A percentile compares a stretch with the other conserved stretches of the same genome.
phyloP scores from a whole-genome alignment of 2,329 filamentous ascomycete genomes.

The Hymenoscyphus repandus region DNA sequence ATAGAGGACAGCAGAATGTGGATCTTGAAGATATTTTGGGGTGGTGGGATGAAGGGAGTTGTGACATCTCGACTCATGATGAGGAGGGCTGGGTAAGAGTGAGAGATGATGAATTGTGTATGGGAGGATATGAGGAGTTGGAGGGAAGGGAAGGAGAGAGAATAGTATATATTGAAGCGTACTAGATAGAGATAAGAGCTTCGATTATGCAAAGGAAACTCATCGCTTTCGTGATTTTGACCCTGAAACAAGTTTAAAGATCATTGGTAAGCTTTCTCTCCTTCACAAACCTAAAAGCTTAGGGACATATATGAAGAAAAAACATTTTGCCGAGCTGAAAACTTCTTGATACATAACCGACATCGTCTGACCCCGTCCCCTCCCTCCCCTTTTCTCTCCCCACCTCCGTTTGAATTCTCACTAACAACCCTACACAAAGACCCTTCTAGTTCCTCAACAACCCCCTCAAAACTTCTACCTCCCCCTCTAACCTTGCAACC shows the following conservation, averaged over 20 bases:
- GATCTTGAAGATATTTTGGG: neutral
- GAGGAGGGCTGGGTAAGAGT: neutral
- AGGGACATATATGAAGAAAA: conserved; percentile 12
- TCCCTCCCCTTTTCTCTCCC: neutral
- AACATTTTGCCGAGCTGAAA: conserved; percentile 25
- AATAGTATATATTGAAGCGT: neutral
- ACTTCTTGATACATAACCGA: conserved; percentile 15
- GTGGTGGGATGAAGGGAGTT: neutral
- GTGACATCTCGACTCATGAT: conserved; percentile 11
- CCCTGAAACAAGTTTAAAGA: neutral
- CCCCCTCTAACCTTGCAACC: conserved; percentile 60
- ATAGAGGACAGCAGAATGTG: neutral
- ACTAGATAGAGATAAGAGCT: neutral
- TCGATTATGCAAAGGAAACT: neutral
- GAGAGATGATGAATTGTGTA: neutral
- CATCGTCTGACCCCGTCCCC: conserved; percentile 18
- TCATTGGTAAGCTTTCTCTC: neutral
- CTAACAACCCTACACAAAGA: neutral
- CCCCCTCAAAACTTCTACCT: conserved; percentile 54
- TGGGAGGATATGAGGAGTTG: neutral
- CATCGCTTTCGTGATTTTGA: neutral
- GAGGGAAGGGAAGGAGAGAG: neutral
- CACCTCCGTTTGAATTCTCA: neutral
- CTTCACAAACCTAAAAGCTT: neutral
- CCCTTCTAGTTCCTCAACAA: conserved; percentile 29